Conservation (phyloP, 805 yeast species). For the Sugiyamaella lignohabitans region DNA sequence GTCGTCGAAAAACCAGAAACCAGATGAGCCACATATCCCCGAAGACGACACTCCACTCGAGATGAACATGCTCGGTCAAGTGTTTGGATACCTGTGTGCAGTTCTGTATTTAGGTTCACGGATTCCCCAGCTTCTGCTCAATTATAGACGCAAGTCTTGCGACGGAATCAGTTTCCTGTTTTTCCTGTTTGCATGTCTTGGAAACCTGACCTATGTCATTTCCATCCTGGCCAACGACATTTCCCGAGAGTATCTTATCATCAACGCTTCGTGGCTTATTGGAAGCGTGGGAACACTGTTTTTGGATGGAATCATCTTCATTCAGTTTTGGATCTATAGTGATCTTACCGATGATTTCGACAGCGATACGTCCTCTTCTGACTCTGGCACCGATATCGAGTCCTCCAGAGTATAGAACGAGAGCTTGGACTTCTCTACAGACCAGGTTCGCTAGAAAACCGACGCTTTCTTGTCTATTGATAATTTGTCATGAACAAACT, state of each 20-base stretch:
- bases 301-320: slow-evolving; percentile 76
- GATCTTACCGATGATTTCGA: slow-evolving; percentile 7
- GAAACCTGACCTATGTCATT: slow-evolving; percentile 84
- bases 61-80: slow-evolving; percentile 74
- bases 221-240: slow-evolving; percentile 74
- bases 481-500: background rate
- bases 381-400: background rate
- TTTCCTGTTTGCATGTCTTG: slow-evolving; percentile 90
- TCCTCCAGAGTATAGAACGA: too few relatives aligned
- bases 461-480: background rate
- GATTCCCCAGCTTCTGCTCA: slow-evolving; percentile 83
- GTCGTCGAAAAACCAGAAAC: slow-evolving; percentile 40
- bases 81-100: slow-evolving; percentile 65
- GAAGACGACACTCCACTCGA: slow-evolving; percentile 37
- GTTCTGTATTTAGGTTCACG: slow-evolving; percentile 68
- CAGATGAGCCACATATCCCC: slow-evolving; percentile 30
- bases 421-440: background rate
- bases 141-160: slow-evolving; percentile 81
- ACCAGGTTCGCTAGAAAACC: too few relatives aligned
- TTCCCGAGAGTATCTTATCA: slow-evolving; percentile 59
- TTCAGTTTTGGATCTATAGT: slow-evolving; percentile 73
- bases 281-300: slow-evolving; percentile 85
- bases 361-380: background rate
- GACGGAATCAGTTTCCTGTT: slow-evolving; percentile 93
- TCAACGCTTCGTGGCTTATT: slow-evolving; percentile 87